Conservation (phyloP, 352 stramenopile genomes). For the Blastocystis sp. region DNA sequence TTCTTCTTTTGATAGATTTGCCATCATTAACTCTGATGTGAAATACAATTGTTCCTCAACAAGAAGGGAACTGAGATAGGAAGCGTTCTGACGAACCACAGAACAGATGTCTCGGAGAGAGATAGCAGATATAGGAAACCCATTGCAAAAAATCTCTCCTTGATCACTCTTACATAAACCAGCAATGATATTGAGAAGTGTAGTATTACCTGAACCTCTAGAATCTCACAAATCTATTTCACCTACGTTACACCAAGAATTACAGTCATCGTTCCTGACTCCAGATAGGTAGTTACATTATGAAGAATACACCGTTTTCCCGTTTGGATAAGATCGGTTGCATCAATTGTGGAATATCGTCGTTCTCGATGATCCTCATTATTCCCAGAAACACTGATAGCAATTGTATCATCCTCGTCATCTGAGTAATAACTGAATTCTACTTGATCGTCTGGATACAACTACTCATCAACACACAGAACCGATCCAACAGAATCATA, state of each 20-base stretch:
- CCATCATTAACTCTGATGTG: not conserved
- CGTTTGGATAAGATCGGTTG: not conserved
- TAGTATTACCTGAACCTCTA: not conserved
- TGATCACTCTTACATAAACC: not conserved
- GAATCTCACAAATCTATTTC: not conserved
- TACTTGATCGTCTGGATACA: not conserved
- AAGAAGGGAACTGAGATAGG: not conserved
- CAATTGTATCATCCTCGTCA: too few relatives aligned
- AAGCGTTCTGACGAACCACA: conserved; percentile 2
- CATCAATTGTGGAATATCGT: too few relatives aligned
- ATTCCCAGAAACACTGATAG: too few relatives aligned
- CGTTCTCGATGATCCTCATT: too few relatives aligned
- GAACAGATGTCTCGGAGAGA: not conserved
- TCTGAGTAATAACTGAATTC: too few relatives aligned
- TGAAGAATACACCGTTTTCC: not conserved
- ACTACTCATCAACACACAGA: not conserved
- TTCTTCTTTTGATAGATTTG: not conserved
- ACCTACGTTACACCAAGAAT: conserved; percentile 19
- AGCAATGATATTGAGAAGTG: not conserved
- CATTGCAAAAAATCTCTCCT: not conserved
- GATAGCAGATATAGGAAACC: not conserved
- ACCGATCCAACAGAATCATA: not conserved
- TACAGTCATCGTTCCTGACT: not conserved
- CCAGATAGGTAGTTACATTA: not conserved
- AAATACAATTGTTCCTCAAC: conserved; percentile 18